These are phyloP conservation scores for Linum trigynum DNA, from an alignment of 345 rosid genomes.

Conservation along the genomic window DNA sequence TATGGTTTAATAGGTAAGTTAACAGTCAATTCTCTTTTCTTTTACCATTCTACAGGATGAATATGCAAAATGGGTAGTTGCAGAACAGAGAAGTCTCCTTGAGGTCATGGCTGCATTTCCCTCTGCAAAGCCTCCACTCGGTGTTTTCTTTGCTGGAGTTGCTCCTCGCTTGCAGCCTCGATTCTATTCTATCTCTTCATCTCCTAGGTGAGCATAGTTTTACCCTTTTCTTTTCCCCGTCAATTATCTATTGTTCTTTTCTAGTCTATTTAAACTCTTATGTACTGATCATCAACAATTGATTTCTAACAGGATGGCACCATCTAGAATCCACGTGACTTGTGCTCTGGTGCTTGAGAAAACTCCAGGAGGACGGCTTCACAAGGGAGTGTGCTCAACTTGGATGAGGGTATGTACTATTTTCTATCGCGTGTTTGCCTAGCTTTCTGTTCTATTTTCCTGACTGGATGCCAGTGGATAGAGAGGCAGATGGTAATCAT, in stretches of 20 bases:
- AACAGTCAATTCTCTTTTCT: neutral
- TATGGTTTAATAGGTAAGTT: constrained; percentile 6
- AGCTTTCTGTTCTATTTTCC: neutral
- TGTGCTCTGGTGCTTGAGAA: constrained; percentile 80
- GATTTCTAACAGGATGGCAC: constrained; percentile 44
- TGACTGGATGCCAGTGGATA: neutral
- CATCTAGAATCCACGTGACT: constrained; percentile 76
- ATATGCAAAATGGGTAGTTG: constrained; percentile 78
- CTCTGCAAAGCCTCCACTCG: constrained; percentile 85
- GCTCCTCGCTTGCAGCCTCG: constrained; percentile 89
- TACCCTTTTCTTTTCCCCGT: neutral
- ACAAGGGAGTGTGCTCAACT: constrained; percentile 93
- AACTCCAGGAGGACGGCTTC: constrained; percentile 76
- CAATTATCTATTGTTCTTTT: constrained; percentile 11
- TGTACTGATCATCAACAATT: constrained; percentile 9
- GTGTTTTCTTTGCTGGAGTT: constrained; percentile 89
- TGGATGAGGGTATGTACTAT: constrained; percentile 67
- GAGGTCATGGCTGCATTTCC: constrained; percentile 92
- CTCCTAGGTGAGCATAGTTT: constrained; percentile 56
- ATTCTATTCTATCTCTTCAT: constrained; percentile 91
- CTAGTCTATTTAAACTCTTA: neutral
- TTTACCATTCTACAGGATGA: constrained; percentile 46
- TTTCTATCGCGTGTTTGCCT: neutral
- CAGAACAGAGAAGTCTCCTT: constrained; percentile 84
- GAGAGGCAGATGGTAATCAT: neutral